Base-by-base conservation (phyloP, 768 basidiomycete genomes). In the Pisolithus orientalis region DNA sequence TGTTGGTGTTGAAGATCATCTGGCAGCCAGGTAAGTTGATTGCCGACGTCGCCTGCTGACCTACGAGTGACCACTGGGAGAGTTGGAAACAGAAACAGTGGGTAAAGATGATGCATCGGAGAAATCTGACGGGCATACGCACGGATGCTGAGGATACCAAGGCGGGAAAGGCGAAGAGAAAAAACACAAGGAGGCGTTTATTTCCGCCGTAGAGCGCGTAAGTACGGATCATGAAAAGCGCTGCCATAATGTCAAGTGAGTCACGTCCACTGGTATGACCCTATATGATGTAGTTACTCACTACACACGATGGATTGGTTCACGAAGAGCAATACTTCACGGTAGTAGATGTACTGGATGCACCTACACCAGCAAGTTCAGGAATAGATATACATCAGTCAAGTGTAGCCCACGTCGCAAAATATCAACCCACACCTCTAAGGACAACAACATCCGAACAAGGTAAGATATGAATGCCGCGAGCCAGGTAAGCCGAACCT, bases 191-290 rank as follows among this genome's bases (percentile, higher is more conserved):
- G 34, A 80, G 59, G 17, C 68, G 65, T 42, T 66, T 54, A 21
- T 72, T 73, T 34, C 74, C 60, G 11, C 68, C 64, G 51, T 79
- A 82, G 13, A 83, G 61, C 5, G 81, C 80, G 51, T 73, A 76
- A 46, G 75, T 75, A 38, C 80, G 75, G 39, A 78, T 61, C 11
- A 72, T 71, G 28, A 80, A 67, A 29, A 75, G 70, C 52, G 69
- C 76, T 79, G 6, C 8, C 34, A 51, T 50, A 7, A n/a, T 1
- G 38, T 2, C 21, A 21, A 29, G 13, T 8, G n/a, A 7, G 13
- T 6, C 27, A 16, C 27, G 25, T 45, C 27, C 14, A 34, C 34
- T 14, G 13, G 13, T 6, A 43, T 24, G 49, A 44, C 50, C 49
- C 16, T 0, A 16, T 2, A 13, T 8, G 13, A 47, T 45, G 38